Evolutionary conservation across 768 basidiomycete genomes (phyloP), one percentile per base, ranked within the genome.

Genomic region (Kwoniella shandongensis): DNA sequence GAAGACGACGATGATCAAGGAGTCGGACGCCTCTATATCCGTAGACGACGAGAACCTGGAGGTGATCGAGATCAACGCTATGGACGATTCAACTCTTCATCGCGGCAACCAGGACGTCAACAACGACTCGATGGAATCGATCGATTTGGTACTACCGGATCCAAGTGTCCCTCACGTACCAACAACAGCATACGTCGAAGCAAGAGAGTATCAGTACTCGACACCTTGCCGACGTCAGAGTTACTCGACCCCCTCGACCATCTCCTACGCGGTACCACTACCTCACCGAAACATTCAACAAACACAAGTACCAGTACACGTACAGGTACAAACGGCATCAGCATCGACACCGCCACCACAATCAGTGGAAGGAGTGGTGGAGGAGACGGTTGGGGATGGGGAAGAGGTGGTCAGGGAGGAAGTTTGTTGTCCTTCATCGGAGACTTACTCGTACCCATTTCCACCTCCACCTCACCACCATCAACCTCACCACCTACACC

Each of bases 181-280:
- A 39, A 27, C 32, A 15, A 4, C n/a, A 22, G 51, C 13, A 17
- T 15, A 26, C 25, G 27, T 30, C 27, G 27, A 29, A 17, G 50
- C 46, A 54, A 59, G 32, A 57, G 61, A 49, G 35, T 63, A 49
- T 62, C 65, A 46, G 44, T 62, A 52, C 61, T 63, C 51, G 65
- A 66, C 25, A 57, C 61, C 61, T 52, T 67, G 45, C 59, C 66
- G 23, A 61, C 63, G 45, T 48, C 54, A 46, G 52, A 61, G 27
- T 44, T 59, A 39, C 27, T 61, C 58, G 60, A 65, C 51, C 62
- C 55, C 51, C 56, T 64, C 57, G 61, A 55, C 32, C 57, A 68
- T 44, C 42, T 62, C 49, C 32, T 57, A 48, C 45, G 15, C 40
- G n/a, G 8, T 42, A n/a, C 56, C 49, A 20, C 45, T 39, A 27